These are phyloP conservation scores for Phascolomyces articulosus DNA, from an alignment of 371 early-diverging fungal species.

Conservation along the genomic window DNA sequence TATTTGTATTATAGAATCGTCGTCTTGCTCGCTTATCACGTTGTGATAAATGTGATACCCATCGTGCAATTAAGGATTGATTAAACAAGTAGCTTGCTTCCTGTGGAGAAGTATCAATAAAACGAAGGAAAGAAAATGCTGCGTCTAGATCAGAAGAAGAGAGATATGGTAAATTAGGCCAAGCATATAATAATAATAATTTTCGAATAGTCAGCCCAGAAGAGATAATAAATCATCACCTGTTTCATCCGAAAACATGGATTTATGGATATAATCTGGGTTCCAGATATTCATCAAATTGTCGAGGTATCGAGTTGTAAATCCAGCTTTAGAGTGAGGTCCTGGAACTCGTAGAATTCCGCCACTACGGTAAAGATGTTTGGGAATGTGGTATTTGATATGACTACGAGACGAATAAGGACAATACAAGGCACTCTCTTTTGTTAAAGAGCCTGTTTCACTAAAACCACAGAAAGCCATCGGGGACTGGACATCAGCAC, in stretches of 20 bases:
- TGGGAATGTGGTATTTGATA: conserved; percentile 69
- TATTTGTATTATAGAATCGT: conserved; percentile 32
- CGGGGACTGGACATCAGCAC: conserved; percentile 83
- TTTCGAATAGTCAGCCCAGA: too few relatives aligned
- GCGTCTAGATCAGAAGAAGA: too few relatives aligned
- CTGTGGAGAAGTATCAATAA: conserved; percentile 59
- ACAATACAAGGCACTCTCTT: conserved; percentile 61
- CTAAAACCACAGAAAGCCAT: conserved; percentile 66
- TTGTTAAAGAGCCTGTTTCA: conserved; percentile 62
- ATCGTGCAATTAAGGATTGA: conserved; percentile 51
- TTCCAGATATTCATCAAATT: conserved; percentile 64
- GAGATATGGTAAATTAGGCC: too few relatives aligned
- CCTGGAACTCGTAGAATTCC: conserved; percentile 50
- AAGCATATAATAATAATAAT: too few relatives aligned
- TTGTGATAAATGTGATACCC: conserved; percentile 50
- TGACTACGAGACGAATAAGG: conserved; percentile 67
- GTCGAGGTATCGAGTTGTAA: conserved; percentile 52
- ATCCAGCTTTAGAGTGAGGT: conserved; percentile 55
- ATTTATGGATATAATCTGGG: conserved; percentile 53
- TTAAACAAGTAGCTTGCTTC: conserved; percentile 58
- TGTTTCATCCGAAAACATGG: conserved; percentile 37
- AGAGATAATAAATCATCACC: conserved; percentile 25
- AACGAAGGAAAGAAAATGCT: conserved; percentile 68
- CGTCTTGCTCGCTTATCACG: conserved; percentile 42
- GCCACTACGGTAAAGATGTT: conserved; percentile 70